A percentile compares a stretch with the other conserved stretches of the same genome.
Evolutionary conservation across 805 yeast genomes (phyloP).

Genomic region (Grigorovia jiainica): DNA sequence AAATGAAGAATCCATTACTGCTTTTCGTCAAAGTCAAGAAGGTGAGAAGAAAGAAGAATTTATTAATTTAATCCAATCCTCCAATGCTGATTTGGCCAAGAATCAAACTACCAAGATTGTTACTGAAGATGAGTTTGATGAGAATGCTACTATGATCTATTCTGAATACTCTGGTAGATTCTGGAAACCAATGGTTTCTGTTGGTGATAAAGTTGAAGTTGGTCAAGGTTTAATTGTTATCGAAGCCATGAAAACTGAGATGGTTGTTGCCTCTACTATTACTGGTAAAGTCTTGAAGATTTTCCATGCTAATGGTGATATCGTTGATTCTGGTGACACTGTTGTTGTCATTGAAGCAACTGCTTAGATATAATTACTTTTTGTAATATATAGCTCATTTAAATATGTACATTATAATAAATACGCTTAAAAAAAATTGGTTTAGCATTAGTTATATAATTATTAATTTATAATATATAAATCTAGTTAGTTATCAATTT

Average conservation of each 20-base stretch:
- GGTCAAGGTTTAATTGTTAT: constrained; percentile 82
- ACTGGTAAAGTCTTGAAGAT: constrained; percentile 66
- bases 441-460: neutral
- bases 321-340: constrained; percentile 94
- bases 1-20: constrained; percentile 62
- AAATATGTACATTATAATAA: neutral
- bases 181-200: constrained; percentile 84
- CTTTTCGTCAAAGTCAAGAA: constrained; percentile 55
- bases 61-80: constrained; percentile 68
- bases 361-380: neutral
- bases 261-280: constrained; percentile 69
- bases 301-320: constrained; percentile 79
- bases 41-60: constrained; percentile 83
- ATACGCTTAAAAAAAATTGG: too few species aligned
- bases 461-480: too few species aligned
- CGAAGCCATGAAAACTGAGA: constrained; percentile 98
- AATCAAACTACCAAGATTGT: constrained; percentile 38
- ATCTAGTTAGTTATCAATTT: too few species aligned
- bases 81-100: constrained; percentile 62
- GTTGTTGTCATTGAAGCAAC: constrained; percentile 51
- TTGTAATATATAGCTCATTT: neutral
- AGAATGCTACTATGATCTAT: constrained; percentile 73
- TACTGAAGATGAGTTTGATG: constrained; percentile 51
- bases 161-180: constrained; percentile 95
- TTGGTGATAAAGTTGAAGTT: constrained; percentile 60